phyloP scores from a whole-genome alignment of 2,329 filamentous ascomycete species.

The Lachnellula arida region DNA sequence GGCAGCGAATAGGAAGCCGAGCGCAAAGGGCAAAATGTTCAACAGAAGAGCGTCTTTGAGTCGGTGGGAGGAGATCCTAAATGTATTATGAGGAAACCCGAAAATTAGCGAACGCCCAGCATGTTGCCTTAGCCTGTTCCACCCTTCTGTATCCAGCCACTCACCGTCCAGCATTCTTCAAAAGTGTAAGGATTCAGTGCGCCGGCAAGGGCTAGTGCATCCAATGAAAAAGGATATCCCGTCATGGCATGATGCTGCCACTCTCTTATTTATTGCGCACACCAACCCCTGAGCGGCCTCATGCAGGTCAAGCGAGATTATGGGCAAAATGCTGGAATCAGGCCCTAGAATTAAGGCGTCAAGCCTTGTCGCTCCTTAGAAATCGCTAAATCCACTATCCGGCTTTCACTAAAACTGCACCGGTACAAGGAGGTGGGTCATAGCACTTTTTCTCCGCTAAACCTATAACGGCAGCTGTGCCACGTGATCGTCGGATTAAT shows the following conservation, averaged over 20 bases:
- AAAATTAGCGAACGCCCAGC: not conserved
- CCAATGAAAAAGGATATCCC: not conserved
- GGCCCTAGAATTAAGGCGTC: not conserved
- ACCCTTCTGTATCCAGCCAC: not conserved
- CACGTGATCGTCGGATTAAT: not conserved
- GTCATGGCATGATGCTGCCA: not conserved
- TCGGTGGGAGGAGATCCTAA: not conserved
- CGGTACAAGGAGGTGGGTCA: not conserved
- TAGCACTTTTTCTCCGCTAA: not conserved
- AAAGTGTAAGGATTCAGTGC: not conserved
- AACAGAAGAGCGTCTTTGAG: not conserved
- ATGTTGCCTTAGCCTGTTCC: not conserved
- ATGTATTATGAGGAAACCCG: not conserved
- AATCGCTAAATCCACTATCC: not conserved
- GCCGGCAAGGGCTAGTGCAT: not conserved
- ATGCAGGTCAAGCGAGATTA: not conserved
- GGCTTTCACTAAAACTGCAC: not conserved
- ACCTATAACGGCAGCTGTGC: not conserved
- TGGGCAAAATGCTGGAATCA: not conserved
- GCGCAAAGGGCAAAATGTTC: not conserved
- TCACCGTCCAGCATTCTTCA: not conserved
- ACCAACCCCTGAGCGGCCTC: not conserved
- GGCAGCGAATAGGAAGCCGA: conserved; percentile 3
- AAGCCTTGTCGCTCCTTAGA: not conserved
- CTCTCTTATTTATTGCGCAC: not conserved